phyloP scores from a whole-genome alignment of 2,329 filamentous ascomycete species.

The Orbilia oligospora region DNA sequence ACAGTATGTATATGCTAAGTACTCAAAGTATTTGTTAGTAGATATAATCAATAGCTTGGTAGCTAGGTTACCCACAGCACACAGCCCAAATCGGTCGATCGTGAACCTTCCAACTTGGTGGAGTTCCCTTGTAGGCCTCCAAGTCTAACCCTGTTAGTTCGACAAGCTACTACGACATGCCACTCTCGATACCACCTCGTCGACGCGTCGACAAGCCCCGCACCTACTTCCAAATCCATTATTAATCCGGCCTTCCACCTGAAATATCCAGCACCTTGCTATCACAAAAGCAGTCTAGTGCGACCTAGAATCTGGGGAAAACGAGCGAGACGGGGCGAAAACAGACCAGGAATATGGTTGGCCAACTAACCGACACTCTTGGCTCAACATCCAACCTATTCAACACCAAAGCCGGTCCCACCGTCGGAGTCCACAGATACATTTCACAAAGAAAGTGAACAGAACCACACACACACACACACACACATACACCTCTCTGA shows the following conservation, averaged over 20 bases:
- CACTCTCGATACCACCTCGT: not conserved
- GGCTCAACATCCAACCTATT: conserved; percentile 52
- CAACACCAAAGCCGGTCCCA: conserved; percentile 44
- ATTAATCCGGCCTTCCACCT: conserved; percentile 43
- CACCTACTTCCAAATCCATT: conserved; percentile 34
- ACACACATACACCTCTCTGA: too few species aligned
- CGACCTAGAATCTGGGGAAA: conserved; percentile 48
- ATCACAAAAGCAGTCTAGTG: conserved; percentile 41
- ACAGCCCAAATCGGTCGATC: conserved; percentile 31
- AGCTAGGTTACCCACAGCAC: not conserved
- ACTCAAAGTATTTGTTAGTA: not conserved
- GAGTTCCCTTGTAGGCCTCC: not conserved
- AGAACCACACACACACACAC: conserved; percentile 41
- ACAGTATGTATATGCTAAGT: not conserved
- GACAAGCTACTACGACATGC: not conserved
- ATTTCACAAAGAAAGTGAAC: conserved; percentile 3
- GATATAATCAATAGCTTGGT: not conserved
- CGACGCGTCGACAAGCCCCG: conserved; percentile 16
- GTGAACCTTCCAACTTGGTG: conserved; percentile 13
- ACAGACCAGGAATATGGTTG: conserved; percentile 45
- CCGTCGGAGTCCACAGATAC: conserved; percentile 30
- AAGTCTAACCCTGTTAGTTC: conserved; percentile 11
- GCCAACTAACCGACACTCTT: conserved; percentile 52
- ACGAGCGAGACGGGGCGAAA: conserved; percentile 29
- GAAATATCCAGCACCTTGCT: conserved; percentile 37